Evolutionary conservation across 805 yeast species (phyloP), one percentile per base, ranked within the genome.

Genomic region (Ogataea angusta): DNA sequence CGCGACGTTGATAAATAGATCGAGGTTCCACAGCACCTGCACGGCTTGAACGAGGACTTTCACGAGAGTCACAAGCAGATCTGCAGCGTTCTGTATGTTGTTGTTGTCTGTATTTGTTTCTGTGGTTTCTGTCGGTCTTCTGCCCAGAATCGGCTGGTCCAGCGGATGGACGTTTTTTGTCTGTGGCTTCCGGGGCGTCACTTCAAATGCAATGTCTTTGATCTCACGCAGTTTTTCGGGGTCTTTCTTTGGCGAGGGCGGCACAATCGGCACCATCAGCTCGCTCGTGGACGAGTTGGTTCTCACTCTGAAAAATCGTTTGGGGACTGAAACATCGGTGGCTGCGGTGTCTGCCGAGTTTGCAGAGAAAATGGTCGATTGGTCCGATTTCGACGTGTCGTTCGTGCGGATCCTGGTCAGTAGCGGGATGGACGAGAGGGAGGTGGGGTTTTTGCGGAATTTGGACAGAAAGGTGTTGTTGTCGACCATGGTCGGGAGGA

Each of bases 171-270:
- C 37, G 38, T 54, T 57, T 29, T 46, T 46, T 5, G 41, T 30
- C n/a, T 25, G 38, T 4, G 31, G 40, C 25, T 30, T 40, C n/a
- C 35, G 40, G 9, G 49, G 42, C 16, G 37, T 36, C 42, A 46
- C 51, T 42, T 60, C 65, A 38, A 59, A 60, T n/a, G 65, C 65
- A 15, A 54, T 49, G 30, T 53, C 56, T 23, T 50, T 49, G 36
- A 52, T 54, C 35, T 53, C 54, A n/a, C 51, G 32, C 19, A 47
- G 30, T 17, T 45, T 40, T 12, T 46, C 45, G 9, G 46, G 42
- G 23, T 43, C 43, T n/a, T 30, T 30, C 18, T 41, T 34, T 13
- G 21, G 33, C 3, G 22, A 30, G 12, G 22, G 40, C 10, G 46
- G 23, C 12, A 39, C 15, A 10, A 21, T 36, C 2, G 49, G 53